phyloP scores from a whole-genome alignment of 768 basidiomycete species.

The Fistulinella prunicolor region DNA sequence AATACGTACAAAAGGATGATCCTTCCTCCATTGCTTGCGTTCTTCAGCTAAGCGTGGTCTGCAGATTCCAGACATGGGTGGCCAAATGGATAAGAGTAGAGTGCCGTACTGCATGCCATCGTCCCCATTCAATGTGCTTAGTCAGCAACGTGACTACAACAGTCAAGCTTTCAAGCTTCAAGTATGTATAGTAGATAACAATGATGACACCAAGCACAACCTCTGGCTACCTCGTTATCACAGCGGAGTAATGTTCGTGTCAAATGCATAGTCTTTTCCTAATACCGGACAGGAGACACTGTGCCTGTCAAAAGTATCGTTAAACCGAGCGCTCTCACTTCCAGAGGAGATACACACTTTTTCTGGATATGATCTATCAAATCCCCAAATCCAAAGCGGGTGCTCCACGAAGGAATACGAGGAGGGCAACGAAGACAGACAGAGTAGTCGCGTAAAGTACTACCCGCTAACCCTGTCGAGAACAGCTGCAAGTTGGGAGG shows the following conservation, averaged over 20 bases:
- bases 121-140: conserved; percentile 7
- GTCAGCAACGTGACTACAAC: conserved; percentile 13
- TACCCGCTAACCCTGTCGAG: not conserved
- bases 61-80: conserved; percentile 80
- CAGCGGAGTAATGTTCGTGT: conserved; percentile 19
- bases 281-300: conserved; percentile 13
- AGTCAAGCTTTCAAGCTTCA: too few species aligned
- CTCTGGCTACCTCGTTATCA: too few species aligned
- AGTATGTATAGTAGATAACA: too few species aligned
- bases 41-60: conserved; percentile 92
- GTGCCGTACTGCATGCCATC: too few species aligned
- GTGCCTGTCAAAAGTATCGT: conserved; percentile 14
- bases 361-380: conserved; percentile 18
- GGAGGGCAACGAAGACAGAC: conserved; percentile 26
- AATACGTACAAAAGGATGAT: conserved; percentile 90
- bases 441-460: conserved; percentile 16
- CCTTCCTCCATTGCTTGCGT: conserved; percentile 98
- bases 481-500: not conserved
- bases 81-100: conserved; percentile 1
- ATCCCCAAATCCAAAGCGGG: conserved; percentile 15
- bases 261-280: conserved; percentile 19
- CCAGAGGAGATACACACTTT: conserved; percentile 11
- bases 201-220: too few species aligned
- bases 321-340: not conserved
- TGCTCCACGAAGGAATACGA: conserved; percentile 27